These are phyloP conservation scores for Cercis canadensis DNA, from an alignment of 306 rosid species.

Conservation along the genomic window DNA sequence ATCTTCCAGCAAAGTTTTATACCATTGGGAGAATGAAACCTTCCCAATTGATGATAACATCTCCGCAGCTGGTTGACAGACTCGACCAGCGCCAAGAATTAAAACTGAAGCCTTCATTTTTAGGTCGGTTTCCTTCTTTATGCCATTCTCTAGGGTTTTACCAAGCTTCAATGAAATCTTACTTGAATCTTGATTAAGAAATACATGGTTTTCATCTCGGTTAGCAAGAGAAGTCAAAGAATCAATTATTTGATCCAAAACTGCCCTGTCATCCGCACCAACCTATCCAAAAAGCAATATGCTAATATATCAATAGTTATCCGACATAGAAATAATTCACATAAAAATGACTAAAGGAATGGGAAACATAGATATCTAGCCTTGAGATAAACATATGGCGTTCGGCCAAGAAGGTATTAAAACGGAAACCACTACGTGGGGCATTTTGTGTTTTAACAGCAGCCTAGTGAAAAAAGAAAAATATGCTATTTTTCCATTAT, in stretches of 20 bases:
- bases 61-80: constrained; percentile 92
- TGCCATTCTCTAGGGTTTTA: constrained; percentile 54
- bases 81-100: constrained; percentile 95
- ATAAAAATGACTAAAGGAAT: too few species aligned
- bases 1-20: constrained; percentile 56
- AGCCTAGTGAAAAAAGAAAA: not conserved
- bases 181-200: constrained; percentile 48
- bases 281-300: constrained; percentile 64
- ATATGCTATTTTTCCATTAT: not conserved
- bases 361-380: too few species aligned
- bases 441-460: not conserved
- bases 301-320: constrained; percentile 16
- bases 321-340: constrained; percentile 6
- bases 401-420: too few species aligned
- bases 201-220: constrained; percentile 45
- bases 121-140: constrained; percentile 46
- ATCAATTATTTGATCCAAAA: constrained; percentile 77
- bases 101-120: constrained; percentile 74
- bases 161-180: constrained; percentile 73
- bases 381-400: too few species aligned
- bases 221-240: constrained; percentile 80
- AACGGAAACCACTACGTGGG: too few species aligned
- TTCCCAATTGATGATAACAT: constrained; percentile 72
- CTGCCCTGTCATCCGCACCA: constrained; percentile 74
- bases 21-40: constrained; percentile 49